phyloP scores from a whole-genome alignment of 73 alveolate species.

The Uronychia binucleata region DNA sequence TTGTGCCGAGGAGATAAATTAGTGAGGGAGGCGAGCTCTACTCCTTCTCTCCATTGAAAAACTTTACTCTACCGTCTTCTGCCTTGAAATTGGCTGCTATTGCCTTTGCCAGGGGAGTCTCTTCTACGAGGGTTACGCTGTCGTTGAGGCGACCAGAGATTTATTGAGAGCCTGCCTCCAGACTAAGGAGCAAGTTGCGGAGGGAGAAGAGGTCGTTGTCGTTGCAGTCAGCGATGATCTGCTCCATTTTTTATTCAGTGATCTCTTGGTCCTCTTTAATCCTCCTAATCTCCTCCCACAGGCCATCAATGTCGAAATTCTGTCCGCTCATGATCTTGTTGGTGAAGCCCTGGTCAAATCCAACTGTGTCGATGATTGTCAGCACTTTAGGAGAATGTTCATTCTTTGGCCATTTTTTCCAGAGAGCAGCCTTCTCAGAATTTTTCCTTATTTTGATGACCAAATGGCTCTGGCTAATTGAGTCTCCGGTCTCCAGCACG shows the following conservation, averaged over 20 bases:
- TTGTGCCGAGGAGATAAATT: background rate
- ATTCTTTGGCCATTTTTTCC: no score
- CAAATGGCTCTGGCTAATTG: no score
- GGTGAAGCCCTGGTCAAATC: conserved; percentile 19
- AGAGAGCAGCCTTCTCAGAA: no score
- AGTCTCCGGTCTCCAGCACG: no score
- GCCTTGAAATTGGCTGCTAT: no score
- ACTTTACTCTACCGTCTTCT: no score
- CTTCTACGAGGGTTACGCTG: no score
- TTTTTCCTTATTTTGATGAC: no score
- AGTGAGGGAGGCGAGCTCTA: background rate
- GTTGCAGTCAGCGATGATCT: conserved; percentile 2
- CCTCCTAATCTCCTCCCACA: background rate
- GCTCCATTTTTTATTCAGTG: conserved; percentile 4
- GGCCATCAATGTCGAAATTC: background rate
- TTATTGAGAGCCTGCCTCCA: background rate
- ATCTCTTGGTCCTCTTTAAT: background rate
- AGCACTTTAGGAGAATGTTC: no score
- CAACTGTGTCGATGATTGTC: conserved; percentile 13
- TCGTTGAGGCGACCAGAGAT: no score
- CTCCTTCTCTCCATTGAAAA: no score
- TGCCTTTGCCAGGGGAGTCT: background rate
- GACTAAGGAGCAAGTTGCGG: background rate
- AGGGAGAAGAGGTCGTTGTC: conserved; percentile 5
- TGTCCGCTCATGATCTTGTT: conserved; percentile 15